Evolutionary conservation across 2,329 filamentous ascomycete genomes (phyloP), one percentile per base, ranked within the genome.

Genomic region (Aspergillus sp.): DNA sequence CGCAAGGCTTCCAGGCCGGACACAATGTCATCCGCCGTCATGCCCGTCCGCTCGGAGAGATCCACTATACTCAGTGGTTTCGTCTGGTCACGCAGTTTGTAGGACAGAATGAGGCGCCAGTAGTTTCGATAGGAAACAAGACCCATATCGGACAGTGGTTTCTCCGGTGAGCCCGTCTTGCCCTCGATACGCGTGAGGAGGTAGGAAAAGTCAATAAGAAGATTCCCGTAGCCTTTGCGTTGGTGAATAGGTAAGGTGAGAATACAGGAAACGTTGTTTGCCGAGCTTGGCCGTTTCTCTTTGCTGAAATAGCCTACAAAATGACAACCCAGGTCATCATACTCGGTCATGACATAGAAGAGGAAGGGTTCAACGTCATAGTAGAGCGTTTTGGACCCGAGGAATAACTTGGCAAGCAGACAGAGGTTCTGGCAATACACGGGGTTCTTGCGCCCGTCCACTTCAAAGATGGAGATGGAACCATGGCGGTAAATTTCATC

Each of bases 301-400:
- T 99, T 99, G 54, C 95, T 98, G 76, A 99, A 99, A 73, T 97
- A 99, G n/a, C 95, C 95, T n/a, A 99, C 91, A 53, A 99, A 85
- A 71, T 98, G 95, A 69, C 90, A 95, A 14, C 95, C 95, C 68
- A 92, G 89, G 53, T 96, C 92, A 64, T 93, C 91, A 66, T 90
- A 87, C 46, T 88, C 89, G 26, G 91, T 91, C 94, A 99, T 97
- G 75, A 96, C 94, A 77, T 99, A 99, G 80, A 99, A 99, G 39
- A 99, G 80, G 73, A 99, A 99, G 0, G 95, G 95, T 65, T 99
- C 95, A n/a, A 99, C 95, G 69, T 99, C 95, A 79, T 99, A 99
- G 81, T 97, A 99, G 7, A 99, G 86, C 5, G 95, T 98, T 77
- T 99, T 99, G 75, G 97, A 96, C 66, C 96, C 95, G 42, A 99